Evolutionary conservation across 306 rosid species (phyloP).

Genomic region (Prunus mira): DNA sequence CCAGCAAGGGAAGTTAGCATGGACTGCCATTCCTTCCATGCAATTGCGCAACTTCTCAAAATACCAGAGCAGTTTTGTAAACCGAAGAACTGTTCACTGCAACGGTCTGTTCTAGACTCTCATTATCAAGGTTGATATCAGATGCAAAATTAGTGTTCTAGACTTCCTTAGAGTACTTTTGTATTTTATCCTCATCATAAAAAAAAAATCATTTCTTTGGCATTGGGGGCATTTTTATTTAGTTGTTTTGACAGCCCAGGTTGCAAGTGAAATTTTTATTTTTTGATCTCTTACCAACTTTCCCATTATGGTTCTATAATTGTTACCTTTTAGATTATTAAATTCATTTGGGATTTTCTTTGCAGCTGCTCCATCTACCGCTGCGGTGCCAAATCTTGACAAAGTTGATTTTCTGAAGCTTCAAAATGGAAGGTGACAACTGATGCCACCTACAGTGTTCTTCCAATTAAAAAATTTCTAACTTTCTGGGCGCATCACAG

Average conservation of each 20-base stretch:
- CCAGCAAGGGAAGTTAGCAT: slow-evolving; percentile 79
- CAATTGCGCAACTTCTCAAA: slow-evolving; percentile 64
- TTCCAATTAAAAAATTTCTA: background rate
- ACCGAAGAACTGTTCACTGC: slow-evolving; percentile 63
- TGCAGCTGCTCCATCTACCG: slow-evolving; percentile 71
- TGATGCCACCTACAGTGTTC: slow-evolving; percentile 2
- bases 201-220: background rate
- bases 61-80: slow-evolving; percentile 45
- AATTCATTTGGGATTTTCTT: slow-evolving; percentile 27
- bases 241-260: slow-evolving; percentile 6
- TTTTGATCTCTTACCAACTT: slow-evolving; percentile 3
- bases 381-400: slow-evolving; percentile 54
- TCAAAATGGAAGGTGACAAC: slow-evolving; percentile 86
- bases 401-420: slow-evolving; percentile 69
- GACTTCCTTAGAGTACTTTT: slow-evolving; percentile 28
- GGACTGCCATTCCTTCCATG: slow-evolving; percentile 72
- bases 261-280: background rate
- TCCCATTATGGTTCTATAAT: background rate
- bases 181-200: background rate
- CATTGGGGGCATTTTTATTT: slow-evolving; percentile 9
- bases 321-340: slow-evolving; percentile 7
- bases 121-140: slow-evolving; percentile 48
- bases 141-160: slow-evolving; percentile 29
- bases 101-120: slow-evolving; percentile 98
- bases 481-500: background rate